A percentile compares a stretch with the other conserved stretches of the same genome.
phyloP scores from a whole-genome alignment of 1,284 basidiomycete species.

The Apiotrichum siamense region DNA sequence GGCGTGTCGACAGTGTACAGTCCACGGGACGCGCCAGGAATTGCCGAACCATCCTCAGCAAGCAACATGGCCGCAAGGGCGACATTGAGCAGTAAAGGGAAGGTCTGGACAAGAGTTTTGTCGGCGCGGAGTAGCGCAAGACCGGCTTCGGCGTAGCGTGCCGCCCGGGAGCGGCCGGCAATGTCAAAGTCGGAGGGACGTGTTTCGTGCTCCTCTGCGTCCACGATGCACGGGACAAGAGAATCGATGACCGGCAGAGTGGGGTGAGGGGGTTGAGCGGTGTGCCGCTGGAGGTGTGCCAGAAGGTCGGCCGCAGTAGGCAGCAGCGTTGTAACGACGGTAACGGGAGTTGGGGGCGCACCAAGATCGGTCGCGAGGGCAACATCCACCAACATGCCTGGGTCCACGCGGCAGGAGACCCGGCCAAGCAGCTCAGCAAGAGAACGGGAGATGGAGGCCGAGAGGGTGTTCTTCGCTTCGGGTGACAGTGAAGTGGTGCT shows the following conservation, averaged over 20 bases:
- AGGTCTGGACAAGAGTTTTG: constrained; percentile 54
- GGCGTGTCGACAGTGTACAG: constrained; percentile 52
- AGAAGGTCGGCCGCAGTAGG: constrained; percentile 19
- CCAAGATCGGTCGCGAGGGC: constrained; percentile 29
- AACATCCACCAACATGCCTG: constrained; percentile 33
- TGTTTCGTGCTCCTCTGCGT: constrained; percentile 1
- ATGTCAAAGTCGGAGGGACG: constrained; percentile 46
- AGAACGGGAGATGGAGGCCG: constrained; percentile 18
- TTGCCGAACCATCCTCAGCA: constrained; percentile 49
- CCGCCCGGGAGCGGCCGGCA: constrained; percentile 52
- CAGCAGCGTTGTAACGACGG: constrained; percentile 21
- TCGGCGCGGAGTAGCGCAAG: constrained; percentile 59
- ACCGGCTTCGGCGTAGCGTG: constrained; percentile 59
- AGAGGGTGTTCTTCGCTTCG: constrained; percentile 16
- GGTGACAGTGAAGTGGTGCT: constrained; percentile 4
- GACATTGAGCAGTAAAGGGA: constrained; percentile 23
- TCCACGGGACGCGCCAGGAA: constrained; percentile 52
- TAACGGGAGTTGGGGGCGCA: constrained; percentile 8
- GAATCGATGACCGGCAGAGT: constrained; percentile 61
- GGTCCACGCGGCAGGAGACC: constrained; percentile 27
- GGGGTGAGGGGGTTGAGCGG: constrained; percentile 52
- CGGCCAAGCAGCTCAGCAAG: constrained; percentile 23
- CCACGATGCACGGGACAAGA: constrained; percentile 35
- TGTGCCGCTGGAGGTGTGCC: constrained; percentile 17
- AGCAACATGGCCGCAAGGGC: constrained; percentile 40